Conservation (phyloP, 2,329 filamentous ascomycete species). For the Coleophoma crateriformis region DNA sequence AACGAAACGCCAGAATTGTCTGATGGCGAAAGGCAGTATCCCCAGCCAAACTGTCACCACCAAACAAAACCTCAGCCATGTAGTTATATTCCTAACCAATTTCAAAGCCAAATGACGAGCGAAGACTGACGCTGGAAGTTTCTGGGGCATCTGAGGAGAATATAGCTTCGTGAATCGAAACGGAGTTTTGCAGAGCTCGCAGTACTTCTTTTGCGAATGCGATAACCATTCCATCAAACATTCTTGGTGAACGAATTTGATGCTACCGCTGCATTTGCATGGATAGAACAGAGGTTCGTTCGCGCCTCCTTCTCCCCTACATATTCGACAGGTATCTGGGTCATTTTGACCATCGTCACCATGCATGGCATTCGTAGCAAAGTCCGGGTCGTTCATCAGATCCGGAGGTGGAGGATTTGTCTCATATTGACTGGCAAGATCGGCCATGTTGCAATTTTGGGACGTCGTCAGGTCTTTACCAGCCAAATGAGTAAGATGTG, state of each 20-base stretch:
- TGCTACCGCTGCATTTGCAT: constrained; percentile 98
- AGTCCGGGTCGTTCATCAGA: constrained; percentile 52
- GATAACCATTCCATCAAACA: constrained; percentile 98
- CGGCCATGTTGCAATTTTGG: constrained; percentile 11
- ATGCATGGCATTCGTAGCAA: constrained; percentile 32
- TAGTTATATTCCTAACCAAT: constrained; percentile 62
- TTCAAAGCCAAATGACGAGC: constrained; percentile 72
- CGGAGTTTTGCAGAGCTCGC: constrained; percentile 97
- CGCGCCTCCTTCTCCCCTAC: constrained; percentile 76
- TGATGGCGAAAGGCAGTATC: constrained; percentile 84
- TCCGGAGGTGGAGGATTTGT: constrained; percentile 30
- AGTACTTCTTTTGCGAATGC: constrained; percentile 99
- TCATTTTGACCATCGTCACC: constrained; percentile 24
- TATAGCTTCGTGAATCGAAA: constrained; percentile 99
- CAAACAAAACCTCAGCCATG: constrained; percentile 72
- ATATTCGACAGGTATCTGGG: constrained; percentile 90
- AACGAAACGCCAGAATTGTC: constrained; percentile 85
- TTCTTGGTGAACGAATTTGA: constrained; percentile 96
- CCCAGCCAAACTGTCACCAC: constrained; percentile 86
- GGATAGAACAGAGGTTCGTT: constrained; percentile 92
- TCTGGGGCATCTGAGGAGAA: constrained; percentile 84
- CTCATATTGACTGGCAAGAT: constrained; percentile 2
- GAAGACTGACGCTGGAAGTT: constrained; percentile 77
- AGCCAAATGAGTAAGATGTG: background rate
- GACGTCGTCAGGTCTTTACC: too few relatives aligned